Conservation (phyloP, 768 basidiomycete species). For the Lentinula guzmanii region DNA sequence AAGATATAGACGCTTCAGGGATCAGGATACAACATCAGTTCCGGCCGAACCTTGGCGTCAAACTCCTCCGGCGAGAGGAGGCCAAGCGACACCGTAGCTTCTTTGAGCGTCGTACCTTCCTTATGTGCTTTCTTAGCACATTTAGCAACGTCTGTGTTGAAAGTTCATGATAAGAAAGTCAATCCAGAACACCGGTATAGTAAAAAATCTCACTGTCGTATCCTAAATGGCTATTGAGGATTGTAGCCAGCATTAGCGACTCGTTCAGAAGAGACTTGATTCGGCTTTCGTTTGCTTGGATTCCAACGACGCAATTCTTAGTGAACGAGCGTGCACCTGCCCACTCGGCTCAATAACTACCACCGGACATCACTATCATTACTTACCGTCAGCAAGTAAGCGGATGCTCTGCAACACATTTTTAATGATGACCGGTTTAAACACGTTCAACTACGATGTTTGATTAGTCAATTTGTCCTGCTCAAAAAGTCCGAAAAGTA, state of each 20-base stretch:
- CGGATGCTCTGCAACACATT: conserved; percentile 96
- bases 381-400: conserved; percentile 80
- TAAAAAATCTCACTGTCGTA: conserved; percentile 78
- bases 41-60: conserved; percentile 88
- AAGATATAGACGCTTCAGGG: neutral
- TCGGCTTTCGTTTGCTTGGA: conserved; percentile 92
- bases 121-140: conserved; percentile 99
- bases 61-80: conserved; percentile 88
- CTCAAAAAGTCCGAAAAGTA: conserved; percentile 18
- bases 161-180: neutral
- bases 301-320: conserved; percentile 94
- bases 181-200: too few species aligned
- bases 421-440: conserved; percentile 98
- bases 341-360: neutral
- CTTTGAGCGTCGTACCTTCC: conserved; percentile 94
- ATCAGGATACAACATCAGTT: conserved; percentile 79
- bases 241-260: conserved; percentile 96
- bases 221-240: conserved; percentile 91
- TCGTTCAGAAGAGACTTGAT: conserved; percentile 88
- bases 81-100: conserved; percentile 85
- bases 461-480: neutral
- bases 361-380: neutral
- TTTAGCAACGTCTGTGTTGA: conserved; percentile 79
- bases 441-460: conserved; percentile 78
- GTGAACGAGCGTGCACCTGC: conserved; percentile 88